Evolutionary conservation across 2,329 filamentous ascomycete genomes (phyloP), one percentile per base, ranked within the genome.

Genomic region (Ceratocystis albifundus): DNA sequence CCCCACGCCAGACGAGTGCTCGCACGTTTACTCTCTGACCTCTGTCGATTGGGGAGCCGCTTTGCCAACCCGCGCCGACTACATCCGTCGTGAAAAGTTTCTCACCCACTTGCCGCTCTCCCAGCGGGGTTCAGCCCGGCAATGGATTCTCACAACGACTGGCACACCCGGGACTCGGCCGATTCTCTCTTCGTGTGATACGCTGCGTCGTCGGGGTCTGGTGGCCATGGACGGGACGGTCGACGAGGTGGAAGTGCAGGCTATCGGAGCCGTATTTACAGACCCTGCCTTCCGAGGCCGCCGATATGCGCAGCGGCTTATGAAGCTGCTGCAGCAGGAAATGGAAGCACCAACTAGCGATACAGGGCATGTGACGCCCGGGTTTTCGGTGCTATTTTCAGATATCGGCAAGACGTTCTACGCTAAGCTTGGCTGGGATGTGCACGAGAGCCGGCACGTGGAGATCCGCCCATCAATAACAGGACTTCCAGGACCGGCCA

Each of bases 351-450:
- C 15, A 65, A 65, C 0, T 46, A 70, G 76, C 53, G 70, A 25
- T 69, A 63, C 72, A 69, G 46, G 72, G 28, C 61, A 71, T n/a
- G 70, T 72, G 30, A 75, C 77, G 63, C 73, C 80, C 74, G 69
- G 75, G 15, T 94, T 93, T 74, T 92, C 89, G 0, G 82, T 95
- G 6, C 79, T 96, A 7, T 96, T 86, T 75, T 96, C 90, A 7
- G 90, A 95, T 71, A 91, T 95, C 69, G 90, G 92, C 22, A 88
- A 90, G 78, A 77, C 78, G 48, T 96, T 91, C 75, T 96, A 96
- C 76, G 83, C 87, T 2, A 80, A 79, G 41, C 80, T 84, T 69
- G 90, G 90, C 59, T 96, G 92, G 92, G 80, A 84, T 62, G 80
- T 85, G 0, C 92, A 88, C 71, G 79, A 82, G 22, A 93, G 89